Evolutionary conservation across 2,329 filamentous ascomycete genomes (phyloP), one percentile per base, ranked within the genome.

Genomic region (Fusarium anthophilum): DNA sequence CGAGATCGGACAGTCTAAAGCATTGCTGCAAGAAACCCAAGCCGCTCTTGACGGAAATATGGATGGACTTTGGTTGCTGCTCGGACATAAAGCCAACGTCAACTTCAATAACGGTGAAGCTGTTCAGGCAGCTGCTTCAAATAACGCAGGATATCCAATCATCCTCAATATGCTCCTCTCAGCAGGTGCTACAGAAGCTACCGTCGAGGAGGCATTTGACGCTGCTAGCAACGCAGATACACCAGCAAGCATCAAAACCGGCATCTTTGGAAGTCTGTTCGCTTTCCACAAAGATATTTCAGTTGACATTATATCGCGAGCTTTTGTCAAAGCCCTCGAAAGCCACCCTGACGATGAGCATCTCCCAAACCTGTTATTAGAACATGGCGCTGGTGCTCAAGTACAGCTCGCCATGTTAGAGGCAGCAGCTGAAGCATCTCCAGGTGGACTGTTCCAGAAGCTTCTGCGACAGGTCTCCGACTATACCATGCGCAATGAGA

Each of bases 1-100:
- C 1, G 62, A 70, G 26, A 70, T 71, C 9, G 69, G 69, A 6
- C 69, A 71, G 22, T 71, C 69, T 2, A 35, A 26, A 3, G 44
- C 45, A 24, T 62, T 71, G 13, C 8, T 66, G 4, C 24, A 30
- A 30, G 66, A 70, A 26, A 66, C 61, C 2, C n/a, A 61, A 28
- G 14, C 14, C 2, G 66, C 69, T 4, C 24, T 71, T 8, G 20
- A 43, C 1, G 69, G 69, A 8, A 24, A 53, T 8, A 28, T 57
- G n/a, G 26, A 26, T 13, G 61, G 66, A 3, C 43, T 71, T 10
- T 55, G 47, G 24, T 15, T 71, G 5, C 30, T 71, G 0, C 55
- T 71, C 7, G 39, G 12, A 4, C 66, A 71, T 15, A 66, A 70
- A 14, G 67, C 69, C 3, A 37, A 41, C 11, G 69, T 71, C 15